Percentiles rank a stretch among this genome's conserved stretches.
phyloP scores from a whole-genome alignment of 345 rosid genomes.

The Erysimum cheiranthoides region DNA sequence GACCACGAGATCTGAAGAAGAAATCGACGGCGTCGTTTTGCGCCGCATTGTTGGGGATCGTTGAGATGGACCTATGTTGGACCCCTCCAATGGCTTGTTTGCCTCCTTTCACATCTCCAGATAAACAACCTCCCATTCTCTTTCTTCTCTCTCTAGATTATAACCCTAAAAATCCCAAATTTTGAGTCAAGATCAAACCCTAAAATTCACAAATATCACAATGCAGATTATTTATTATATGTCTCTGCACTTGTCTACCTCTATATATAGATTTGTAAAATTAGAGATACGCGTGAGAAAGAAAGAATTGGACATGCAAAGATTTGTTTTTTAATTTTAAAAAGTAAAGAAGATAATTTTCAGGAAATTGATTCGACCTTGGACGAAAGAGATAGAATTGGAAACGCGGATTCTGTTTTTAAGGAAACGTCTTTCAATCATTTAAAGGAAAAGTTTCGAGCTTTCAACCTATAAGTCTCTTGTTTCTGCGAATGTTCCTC shows the following conservation, averaged over 20 bases:
- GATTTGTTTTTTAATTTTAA: neutral
- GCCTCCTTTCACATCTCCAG: constrained; percentile 74
- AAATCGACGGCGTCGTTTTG: constrained; percentile 73
- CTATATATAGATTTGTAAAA: neutral
- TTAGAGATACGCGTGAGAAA: neutral
- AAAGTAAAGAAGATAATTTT: neutral
- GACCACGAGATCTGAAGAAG: constrained; percentile 69
- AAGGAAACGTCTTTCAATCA: neutral
- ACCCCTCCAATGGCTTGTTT: constrained; percentile 76
- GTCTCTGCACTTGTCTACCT: neutral
- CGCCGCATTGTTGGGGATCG: constrained; percentile 38
- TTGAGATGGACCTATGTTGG: constrained; percentile 44
- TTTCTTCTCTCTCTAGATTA: neutral
- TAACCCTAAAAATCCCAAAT: constrained; percentile 1
- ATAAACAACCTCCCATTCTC: constrained; percentile 63
- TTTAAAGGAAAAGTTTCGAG: neutral
- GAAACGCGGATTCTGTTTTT: neutral
- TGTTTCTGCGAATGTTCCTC: neutral
- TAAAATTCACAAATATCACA: neutral
- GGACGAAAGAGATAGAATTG: neutral
- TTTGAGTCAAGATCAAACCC: neutral
- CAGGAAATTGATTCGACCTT: neutral
- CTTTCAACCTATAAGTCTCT: neutral
- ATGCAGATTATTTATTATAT: neutral
- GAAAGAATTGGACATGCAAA: neutral